Evolutionary conservation across 805 yeast genomes (phyloP).

Genomic region (Candida coleopterorum): DNA sequence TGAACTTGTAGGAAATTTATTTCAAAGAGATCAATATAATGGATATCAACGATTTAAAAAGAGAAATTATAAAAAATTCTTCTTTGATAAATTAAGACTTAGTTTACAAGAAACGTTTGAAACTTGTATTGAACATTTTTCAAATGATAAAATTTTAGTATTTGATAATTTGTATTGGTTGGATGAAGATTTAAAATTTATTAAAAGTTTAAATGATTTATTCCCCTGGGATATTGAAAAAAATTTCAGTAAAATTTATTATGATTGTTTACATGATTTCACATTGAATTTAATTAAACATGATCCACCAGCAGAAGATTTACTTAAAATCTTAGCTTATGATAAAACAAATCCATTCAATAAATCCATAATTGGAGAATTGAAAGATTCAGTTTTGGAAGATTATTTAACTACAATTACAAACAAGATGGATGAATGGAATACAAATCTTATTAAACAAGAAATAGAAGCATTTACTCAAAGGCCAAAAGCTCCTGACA

Average conservation of each 20-base stretch:
- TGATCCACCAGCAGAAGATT: conserved; percentile 76
- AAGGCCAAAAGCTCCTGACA: conserved; percentile 70
- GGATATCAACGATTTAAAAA: conserved; percentile 27
- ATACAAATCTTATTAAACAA: conserved; percentile 57
- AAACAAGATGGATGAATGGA: conserved; percentile 81
- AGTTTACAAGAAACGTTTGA: conserved; percentile 65
- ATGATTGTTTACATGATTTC: conserved; percentile 56
- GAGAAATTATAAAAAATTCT: conserved; percentile 59
- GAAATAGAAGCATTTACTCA: conserved; percentile 61
- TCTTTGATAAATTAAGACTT: conserved; percentile 53
- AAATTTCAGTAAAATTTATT: conserved; percentile 61
- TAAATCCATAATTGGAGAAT: conserved; percentile 61
- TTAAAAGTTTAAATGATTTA: conserved; percentile 51
- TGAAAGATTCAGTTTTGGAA: conserved; percentile 65
- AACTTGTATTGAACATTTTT: conserved; percentile 54
- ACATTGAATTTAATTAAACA: conserved; percentile 58
- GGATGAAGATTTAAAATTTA: conserved; percentile 70
- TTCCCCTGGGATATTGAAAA: conserved; percentile 82
- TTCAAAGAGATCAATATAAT: conserved; percentile 16
- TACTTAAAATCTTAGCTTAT: conserved; percentile 70
- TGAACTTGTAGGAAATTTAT: conserved; percentile 26
- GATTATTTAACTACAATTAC: conserved; percentile 75
- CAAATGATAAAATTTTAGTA: conserved; percentile 48
- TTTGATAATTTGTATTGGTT: conserved; percentile 77
- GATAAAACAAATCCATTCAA: conserved; percentile 41